Evolutionary conservation across 768 basidiomycete genomes (phyloP).

Genomic region (Trametes coccinea): DNA sequence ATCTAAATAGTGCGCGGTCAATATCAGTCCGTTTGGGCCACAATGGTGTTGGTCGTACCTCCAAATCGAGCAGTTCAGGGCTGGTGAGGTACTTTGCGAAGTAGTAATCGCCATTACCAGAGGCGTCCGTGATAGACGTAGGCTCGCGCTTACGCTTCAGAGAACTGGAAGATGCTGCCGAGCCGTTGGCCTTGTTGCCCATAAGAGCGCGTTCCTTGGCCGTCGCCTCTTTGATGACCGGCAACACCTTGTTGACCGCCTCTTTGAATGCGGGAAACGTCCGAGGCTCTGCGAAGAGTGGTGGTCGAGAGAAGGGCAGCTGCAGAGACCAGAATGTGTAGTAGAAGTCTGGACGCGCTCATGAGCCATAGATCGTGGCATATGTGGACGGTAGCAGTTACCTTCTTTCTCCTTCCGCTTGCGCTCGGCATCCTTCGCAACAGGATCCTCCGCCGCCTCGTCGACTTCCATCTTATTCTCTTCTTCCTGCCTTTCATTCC

Average conservation of each 20-base stretch:
- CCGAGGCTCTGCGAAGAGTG: constrained; percentile 57
- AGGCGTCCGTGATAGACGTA: constrained; percentile 62
- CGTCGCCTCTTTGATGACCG: constrained; percentile 82
- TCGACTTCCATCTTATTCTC: constrained; percentile 47
- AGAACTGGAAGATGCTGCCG: constrained; percentile 35
- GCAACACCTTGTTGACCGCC: constrained; percentile 69
- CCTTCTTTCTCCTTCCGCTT: constrained; percentile 66
- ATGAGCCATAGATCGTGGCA: not conserved
- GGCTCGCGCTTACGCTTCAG: constrained; percentile 31
- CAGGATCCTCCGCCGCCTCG: constrained; percentile 33
- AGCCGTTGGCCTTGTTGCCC: constrained; percentile 55
- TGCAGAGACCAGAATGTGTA: constrained; percentile 90
- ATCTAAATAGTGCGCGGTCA: constrained; percentile 47
- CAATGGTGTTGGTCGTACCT: constrained; percentile 47
- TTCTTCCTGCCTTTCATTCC: constrained; percentile 34
- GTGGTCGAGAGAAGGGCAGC: constrained; percentile 79
- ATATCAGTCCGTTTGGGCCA: too few species aligned
- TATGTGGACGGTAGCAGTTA: constrained; percentile 23
- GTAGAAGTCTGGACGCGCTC: constrained; percentile 63
- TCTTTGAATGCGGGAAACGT: constrained; percentile 68
- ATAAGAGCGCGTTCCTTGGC: constrained; percentile 87
- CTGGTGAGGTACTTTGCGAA: constrained; percentile 93
- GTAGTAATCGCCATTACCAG: constrained; percentile 69
- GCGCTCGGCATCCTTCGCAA: constrained; percentile 27
- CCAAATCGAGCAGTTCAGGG: constrained; percentile 82